A percentile compares a stretch with the other conserved stretches of the same genome.
Evolutionary conservation across 495 filamentous ascomycete genomes (phyloP).

Genomic region (Paragyromitra xinjiangensis): DNA sequence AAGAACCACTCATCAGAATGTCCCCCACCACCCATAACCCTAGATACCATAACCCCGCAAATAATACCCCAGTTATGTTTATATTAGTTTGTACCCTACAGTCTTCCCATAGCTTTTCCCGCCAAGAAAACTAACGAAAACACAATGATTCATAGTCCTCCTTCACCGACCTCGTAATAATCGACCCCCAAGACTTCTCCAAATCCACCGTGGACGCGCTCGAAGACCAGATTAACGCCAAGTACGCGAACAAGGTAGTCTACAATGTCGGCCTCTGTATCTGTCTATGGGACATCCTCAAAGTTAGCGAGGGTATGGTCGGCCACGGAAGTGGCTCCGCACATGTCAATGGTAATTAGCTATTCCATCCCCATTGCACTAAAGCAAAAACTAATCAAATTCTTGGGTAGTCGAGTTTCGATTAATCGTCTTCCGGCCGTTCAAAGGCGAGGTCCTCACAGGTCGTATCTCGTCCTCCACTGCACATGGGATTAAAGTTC

Average conservation of each 20-base stretch:
- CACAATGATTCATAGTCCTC: conserved; percentile 63
- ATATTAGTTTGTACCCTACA: conserved; percentile 63
- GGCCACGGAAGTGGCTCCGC: conserved; percentile 88
- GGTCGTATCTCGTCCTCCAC: conserved; percentile 79
- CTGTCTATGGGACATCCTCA: conserved; percentile 84
- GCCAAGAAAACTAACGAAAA: background rate
- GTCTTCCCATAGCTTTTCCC: background rate
- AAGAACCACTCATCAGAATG: conserved; percentile 2
- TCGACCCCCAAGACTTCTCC: conserved; percentile 82
- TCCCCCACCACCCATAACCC: background rate
- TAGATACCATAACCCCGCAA: conserved; percentile 17
- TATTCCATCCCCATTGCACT: background rate
- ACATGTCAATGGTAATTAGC: conserved; percentile 84
- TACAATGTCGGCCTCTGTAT: conserved; percentile 87
- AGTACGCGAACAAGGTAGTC: conserved; percentile 89
- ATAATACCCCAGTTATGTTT: conserved; percentile 59
- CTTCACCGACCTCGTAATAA: conserved; percentile 89
- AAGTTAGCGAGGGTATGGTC: conserved; percentile 88
- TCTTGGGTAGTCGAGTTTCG: conserved; percentile 80
- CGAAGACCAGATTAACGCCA: conserved; percentile 92
- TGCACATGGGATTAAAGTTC: conserved; percentile 80
- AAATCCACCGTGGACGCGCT: conserved; percentile 80
- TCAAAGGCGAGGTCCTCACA: conserved; percentile 86
- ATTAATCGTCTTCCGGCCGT: conserved; percentile 91
- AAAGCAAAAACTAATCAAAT: conserved; percentile 21